Evolutionary conservation across 169 alveolate species (phyloP).

Genomic region (Neospora caninum): DNA sequence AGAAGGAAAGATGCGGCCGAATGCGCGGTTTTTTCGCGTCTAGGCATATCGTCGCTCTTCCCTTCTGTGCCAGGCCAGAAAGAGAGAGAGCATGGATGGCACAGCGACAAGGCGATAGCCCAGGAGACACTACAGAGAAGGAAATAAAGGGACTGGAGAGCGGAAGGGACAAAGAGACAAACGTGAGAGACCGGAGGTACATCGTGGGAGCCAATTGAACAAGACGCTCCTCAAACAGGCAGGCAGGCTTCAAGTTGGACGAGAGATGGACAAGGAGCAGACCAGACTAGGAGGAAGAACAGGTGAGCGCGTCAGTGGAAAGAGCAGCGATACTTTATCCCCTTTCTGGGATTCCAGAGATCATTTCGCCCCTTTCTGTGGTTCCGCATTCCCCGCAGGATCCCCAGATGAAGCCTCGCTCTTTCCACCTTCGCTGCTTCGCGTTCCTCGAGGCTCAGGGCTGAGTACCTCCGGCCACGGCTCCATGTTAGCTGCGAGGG

Average conservation of each 20-base stretch:
- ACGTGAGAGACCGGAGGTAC: neutral
- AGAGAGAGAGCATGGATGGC: no score
- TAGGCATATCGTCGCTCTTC: no score
- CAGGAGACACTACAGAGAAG: no score
- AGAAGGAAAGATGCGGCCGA: neutral
- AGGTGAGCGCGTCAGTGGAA: no score
- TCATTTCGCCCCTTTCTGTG: neutral
- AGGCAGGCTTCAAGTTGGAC: neutral
- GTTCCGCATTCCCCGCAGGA: neutral
- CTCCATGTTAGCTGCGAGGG: neutral
- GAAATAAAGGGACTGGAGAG: no score
- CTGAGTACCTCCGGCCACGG: constrained; percentile 40
- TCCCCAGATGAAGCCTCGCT: neutral
- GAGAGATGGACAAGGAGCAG: neutral
- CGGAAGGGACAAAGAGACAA: neutral
- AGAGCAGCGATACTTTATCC: neutral
- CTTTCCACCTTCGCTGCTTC: neutral
- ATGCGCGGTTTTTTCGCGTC: no score
- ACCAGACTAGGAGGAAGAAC: neutral
- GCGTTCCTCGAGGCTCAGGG: constrained; percentile 14
- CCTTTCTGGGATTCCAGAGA: neutral
- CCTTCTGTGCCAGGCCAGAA: no score
- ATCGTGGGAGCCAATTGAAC: neutral
- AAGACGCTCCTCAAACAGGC: neutral
- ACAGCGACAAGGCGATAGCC: no score